Conservation (phyloP, 1,139 yeast species). For the Suhomyces maxii region DNA sequence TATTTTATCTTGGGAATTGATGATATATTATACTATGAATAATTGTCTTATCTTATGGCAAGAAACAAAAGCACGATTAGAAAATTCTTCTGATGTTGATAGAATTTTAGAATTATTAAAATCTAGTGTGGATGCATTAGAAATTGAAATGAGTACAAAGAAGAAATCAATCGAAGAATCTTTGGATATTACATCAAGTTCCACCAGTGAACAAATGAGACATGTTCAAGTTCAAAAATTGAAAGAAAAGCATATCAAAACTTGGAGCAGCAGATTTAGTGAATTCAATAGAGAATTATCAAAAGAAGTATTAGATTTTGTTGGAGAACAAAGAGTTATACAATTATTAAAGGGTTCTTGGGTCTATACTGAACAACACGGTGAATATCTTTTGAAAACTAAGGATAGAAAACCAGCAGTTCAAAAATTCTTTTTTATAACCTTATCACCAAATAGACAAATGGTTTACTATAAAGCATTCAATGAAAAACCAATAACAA, state of each 20-base stretch:
- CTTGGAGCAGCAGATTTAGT: constrained; percentile 40
- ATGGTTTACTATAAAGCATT: constrained; percentile 63
- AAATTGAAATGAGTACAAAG: constrained; percentile 24
- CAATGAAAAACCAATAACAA: constrained; percentile 41
- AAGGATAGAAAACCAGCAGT: constrained; percentile 23
- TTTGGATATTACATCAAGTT: constrained; percentile 42
- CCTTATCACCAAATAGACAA: constrained; percentile 72
- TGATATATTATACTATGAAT: constrained; percentile 57
- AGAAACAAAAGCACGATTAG: constrained; percentile 57
- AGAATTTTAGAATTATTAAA: constrained; percentile 45
- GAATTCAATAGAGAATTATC: constrained; percentile 54
- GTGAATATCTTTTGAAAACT: constrained; percentile 39
- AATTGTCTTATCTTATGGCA: constrained; percentile 68
- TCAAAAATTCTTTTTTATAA: constrained; percentile 53
- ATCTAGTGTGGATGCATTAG: constrained; percentile 33
- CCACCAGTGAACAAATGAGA: constrained; percentile 54
- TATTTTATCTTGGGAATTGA: constrained; percentile 54
- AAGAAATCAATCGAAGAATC: constrained; percentile 43
- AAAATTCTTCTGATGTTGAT: constrained; percentile 46
- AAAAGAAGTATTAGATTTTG: constrained; percentile 68
- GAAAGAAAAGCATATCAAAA: constrained; percentile 30
- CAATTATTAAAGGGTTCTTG: constrained; percentile 77
- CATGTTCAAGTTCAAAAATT: constrained; percentile 51
- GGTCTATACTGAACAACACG: constrained; percentile 72
- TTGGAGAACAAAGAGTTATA: constrained; percentile 74